Conservation (phyloP, 345 rosid species). For the Hibiscus syriacus region DNA sequence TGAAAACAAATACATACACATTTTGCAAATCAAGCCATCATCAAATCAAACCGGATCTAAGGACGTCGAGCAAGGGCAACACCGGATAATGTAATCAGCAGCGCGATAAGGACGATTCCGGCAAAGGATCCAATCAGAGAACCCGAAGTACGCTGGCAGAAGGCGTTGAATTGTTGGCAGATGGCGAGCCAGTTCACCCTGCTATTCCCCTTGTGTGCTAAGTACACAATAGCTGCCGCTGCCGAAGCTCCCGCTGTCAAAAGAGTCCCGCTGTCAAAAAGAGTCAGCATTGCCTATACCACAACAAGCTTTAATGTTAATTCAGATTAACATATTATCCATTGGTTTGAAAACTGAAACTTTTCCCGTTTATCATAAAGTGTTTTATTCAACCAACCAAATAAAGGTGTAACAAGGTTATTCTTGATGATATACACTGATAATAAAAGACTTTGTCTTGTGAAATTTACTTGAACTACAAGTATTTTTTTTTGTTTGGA, state of each 20-base stretch:
- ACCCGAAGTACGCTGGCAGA: slow-evolving; percentile 71
- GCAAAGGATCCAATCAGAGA: slow-evolving; percentile 67
- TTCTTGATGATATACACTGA: no score
- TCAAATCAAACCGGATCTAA: slow-evolving; percentile 11
- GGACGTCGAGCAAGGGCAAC: slow-evolving; percentile 47
- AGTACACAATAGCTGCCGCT: slow-evolving; percentile 66
- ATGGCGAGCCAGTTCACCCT: slow-evolving; percentile 66
- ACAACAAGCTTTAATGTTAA: no score
- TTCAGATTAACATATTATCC: no score
- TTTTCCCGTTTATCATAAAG: no score
- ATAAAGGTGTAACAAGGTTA: no score
- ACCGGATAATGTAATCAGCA: slow-evolving; percentile 42
- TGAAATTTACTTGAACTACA: no score
- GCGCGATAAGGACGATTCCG: slow-evolving; percentile 22
- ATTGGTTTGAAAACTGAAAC: no score
- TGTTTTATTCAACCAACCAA: no score
- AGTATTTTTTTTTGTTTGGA: no score
- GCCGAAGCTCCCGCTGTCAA: slow-evolving; percentile 70
- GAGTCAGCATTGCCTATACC: slow-evolving; percentile 49
- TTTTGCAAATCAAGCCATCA: not conserved
- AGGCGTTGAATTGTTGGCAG: slow-evolving; percentile 71
- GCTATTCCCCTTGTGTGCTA: slow-evolving; percentile 69
- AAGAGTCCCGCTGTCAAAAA: no score
- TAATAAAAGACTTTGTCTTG: no score
- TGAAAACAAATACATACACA: not conserved